Conservation (phyloP, 225 moss, liverwort and hornwort species). For the Physcomitrellopsis africana region DNA sequence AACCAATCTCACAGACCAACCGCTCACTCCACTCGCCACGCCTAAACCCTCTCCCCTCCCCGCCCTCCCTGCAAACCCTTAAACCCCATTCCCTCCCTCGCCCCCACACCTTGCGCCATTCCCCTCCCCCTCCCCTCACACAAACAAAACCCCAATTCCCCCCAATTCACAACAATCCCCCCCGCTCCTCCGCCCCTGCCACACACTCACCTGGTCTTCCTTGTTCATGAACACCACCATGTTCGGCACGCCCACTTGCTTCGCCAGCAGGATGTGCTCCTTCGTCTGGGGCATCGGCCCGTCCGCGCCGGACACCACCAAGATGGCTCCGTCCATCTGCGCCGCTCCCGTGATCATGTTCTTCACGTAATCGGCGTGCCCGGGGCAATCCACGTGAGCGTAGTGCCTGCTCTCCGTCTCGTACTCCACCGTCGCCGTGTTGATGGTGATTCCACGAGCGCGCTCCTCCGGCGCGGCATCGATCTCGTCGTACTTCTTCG, state of each 20-base stretch:
- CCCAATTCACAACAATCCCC: not conserved
- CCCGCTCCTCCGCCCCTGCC: no score
- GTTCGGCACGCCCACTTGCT: conserved; percentile 80
- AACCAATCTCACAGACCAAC: not conserved
- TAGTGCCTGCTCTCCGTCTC: conserved; percentile 75
- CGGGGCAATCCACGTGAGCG: conserved; percentile 88
- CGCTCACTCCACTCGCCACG: no score
- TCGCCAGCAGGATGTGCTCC: conserved; percentile 83
- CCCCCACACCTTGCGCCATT: no score
- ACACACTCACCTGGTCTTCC: conserved; percentile 62
- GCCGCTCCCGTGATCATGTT: conserved; percentile 95
- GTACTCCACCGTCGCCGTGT: conserved; percentile 82
- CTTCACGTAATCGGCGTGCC: conserved; percentile 90
- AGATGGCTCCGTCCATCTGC: conserved; percentile 90
- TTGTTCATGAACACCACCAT: conserved; percentile 86
- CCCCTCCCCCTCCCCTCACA: no score
- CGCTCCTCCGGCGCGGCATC: conserved; percentile 85
- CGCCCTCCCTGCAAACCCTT: not conserved
- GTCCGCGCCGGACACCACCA: conserved; percentile 78
- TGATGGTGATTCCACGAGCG: conserved; percentile 84
- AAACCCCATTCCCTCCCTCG: not conserved
- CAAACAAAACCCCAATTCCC: not conserved
- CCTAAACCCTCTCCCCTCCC: not conserved
- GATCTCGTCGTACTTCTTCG: conserved; percentile 83
- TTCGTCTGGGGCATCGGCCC: conserved; percentile 95